Conservation (phyloP, 2,329 filamentous ascomycete genomes). For the Xylaria multiplex region DNA sequence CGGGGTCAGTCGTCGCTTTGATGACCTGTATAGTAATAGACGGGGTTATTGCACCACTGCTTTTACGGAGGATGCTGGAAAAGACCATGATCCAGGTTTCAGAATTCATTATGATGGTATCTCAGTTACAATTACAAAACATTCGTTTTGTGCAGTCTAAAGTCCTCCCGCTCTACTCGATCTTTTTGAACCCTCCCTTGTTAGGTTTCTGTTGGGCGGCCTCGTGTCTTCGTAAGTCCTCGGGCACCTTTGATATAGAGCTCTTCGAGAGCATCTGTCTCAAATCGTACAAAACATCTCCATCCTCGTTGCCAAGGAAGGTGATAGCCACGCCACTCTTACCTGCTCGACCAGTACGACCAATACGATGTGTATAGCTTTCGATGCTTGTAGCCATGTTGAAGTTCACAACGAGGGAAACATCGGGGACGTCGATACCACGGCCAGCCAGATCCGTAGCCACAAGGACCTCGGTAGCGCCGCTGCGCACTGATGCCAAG, state of each 20-base stretch:
- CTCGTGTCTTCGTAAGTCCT: conserved; percentile 89
- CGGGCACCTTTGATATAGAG: conserved; percentile 85
- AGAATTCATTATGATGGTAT: conserved; percentile 27
- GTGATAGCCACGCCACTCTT: conserved; percentile 97
- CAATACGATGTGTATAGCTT: conserved; percentile 95
- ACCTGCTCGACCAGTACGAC: conserved; percentile 95
- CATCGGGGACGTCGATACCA: conserved; percentile 97
- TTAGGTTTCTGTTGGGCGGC: conserved; percentile 85
- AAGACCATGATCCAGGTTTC: background rate
- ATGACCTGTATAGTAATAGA: too few relatives aligned
- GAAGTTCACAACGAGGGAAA: conserved; percentile 95
- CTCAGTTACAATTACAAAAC: conserved; percentile 18
- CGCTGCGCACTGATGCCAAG: conserved; percentile 82
- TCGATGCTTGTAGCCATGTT: conserved; percentile 97
- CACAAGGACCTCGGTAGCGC: conserved; percentile 86
- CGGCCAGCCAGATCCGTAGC: conserved; percentile 95
- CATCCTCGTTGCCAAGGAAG: conserved; percentile 90
- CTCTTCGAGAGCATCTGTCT: conserved; percentile 97
- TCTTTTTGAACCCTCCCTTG: conserved; percentile 49
- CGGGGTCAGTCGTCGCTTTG: background rate
- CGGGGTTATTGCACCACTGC: too few relatives aligned
- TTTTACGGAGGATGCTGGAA: too few relatives aligned
- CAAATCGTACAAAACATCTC: conserved; percentile 90
- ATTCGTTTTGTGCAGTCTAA: background rate
- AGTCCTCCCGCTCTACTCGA: conserved; percentile 38